These are phyloP conservation scores for Geotrichum phurueaensis DNA, from an alignment of 1,139 yeast species.

Conservation along the genomic window DNA sequence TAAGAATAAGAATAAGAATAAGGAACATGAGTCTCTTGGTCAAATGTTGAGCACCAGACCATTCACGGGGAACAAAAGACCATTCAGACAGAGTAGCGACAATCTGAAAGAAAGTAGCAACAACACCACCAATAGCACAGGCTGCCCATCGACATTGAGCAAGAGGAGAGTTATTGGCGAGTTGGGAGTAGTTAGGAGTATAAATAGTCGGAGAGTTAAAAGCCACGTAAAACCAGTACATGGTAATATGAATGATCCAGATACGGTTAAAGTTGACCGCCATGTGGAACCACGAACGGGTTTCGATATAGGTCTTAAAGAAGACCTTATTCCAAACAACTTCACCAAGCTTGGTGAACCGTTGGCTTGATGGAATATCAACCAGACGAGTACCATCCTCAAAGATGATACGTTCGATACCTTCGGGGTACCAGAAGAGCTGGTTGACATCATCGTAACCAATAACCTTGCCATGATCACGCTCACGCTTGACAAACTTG, in stretches of 20 bases:
- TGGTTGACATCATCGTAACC: conserved; percentile 99
- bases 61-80: conserved; percentile 93
- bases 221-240: conserved; percentile 92
- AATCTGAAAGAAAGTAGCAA: conserved; percentile 77
- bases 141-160: conserved; percentile 91
- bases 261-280: conserved; percentile 95
- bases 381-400: conserved; percentile 89
- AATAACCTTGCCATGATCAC: conserved; percentile 86
- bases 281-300: conserved; percentile 97
- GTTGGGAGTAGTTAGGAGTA: conserved; percentile 79
- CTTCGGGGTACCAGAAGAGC: conserved; percentile 98
- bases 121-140: conserved; percentile 85
- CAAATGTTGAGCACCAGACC: conserved; percentile 99
- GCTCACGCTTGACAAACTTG: conserved; percentile 93
- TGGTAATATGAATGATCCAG: conserved; percentile 86
- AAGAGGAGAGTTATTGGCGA: conserved; percentile 75
- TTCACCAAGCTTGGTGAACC: conserved; percentile 85
- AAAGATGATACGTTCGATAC: conserved; percentile 84
- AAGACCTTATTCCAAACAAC: conserved; percentile 89
- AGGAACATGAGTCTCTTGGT: conserved; percentile 79
- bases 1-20: conserved; percentile 56
- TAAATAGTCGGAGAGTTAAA: conserved; percentile 88
- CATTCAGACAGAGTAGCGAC: conserved; percentile 88
- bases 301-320: conserved; percentile 93
- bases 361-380: conserved; percentile 83